phyloP scores from a whole-genome alignment of 768 basidiomycete genomes.

The Hydnum rufescens region DNA sequence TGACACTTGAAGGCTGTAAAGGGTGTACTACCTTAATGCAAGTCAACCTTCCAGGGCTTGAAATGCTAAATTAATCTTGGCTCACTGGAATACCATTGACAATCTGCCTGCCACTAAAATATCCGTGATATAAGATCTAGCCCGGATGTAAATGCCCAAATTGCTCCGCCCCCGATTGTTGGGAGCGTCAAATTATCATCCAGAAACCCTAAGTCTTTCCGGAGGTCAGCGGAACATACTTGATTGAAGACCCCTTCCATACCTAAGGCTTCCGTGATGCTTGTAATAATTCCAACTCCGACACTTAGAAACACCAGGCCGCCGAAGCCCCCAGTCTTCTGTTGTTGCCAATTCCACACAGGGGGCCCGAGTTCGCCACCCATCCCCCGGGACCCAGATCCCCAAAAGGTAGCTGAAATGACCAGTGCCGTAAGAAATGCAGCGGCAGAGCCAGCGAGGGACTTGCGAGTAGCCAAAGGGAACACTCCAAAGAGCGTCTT shows the following conservation, averaged over 20 bases:
- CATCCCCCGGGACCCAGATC: conserved; percentile 28
- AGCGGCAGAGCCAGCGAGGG: conserved; percentile 65
- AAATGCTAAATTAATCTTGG: too few relatives aligned
- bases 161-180: conserved; percentile 58
- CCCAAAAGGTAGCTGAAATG: conserved; percentile 57
- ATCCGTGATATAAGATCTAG: too few relatives aligned
- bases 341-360: conserved; percentile 19
- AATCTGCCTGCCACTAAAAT: too few relatives aligned
- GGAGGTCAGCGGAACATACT: conserved; percentile 5
- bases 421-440: conserved; percentile 45
- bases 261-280: conserved; percentile 82
- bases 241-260: conserved; percentile 21
- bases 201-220: conserved; percentile 53
- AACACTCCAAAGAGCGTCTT: conserved; percentile 21
- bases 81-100: too few relatives aligned
- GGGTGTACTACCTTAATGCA: too few relatives aligned
- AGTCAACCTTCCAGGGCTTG: too few relatives aligned
- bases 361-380: conserved; percentile 21
- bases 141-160: too few relatives aligned
- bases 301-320: conserved; percentile 38
- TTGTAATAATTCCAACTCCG: conserved; percentile 59
- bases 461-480: conserved; percentile 65
- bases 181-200: conserved; percentile 88
- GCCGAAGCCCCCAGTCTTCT: conserved; percentile 23
- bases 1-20: too few relatives aligned